Conservation (phyloP, 768 basidiomycete genomes). For the Hebeloma cylindrosporum region DNA sequence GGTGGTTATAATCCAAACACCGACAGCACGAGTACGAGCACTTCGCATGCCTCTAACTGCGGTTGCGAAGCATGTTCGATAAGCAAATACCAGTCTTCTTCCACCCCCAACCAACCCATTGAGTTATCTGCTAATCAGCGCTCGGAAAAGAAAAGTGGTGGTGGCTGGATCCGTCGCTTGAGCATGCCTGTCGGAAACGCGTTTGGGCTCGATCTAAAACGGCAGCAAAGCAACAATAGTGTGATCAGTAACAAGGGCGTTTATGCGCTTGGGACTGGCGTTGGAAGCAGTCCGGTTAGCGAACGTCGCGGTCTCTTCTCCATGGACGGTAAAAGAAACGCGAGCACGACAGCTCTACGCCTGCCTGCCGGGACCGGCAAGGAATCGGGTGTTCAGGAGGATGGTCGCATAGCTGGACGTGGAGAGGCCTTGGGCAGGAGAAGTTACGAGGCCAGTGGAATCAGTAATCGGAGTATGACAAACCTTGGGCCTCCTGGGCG, state of each 20-base stretch:
- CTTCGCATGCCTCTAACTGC: conserved; percentile 60
- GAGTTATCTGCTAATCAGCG: conserved; percentile 34
- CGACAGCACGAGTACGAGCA: conserved; percentile 19
- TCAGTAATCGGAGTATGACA: conserved; percentile 52
- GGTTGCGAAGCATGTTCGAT: conserved; percentile 67
- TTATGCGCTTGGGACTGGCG: conserved; percentile 29
- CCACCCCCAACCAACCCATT: conserved; percentile 27
- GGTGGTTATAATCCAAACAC: conserved; percentile 13
- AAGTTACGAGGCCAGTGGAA: conserved; percentile 42
- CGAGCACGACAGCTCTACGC: conserved; percentile 42
- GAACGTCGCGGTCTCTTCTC: conserved; percentile 35
- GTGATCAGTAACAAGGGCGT: conserved; percentile 15
- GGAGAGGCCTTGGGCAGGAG: conserved; percentile 39
- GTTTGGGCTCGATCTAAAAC: conserved; percentile 59
- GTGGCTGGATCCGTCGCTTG: conserved; percentile 73
- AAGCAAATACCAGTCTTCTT: conserved; percentile 47
- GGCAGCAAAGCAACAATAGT: conserved; percentile 31
- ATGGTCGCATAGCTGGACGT: conserved; percentile 47
- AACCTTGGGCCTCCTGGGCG: conserved; percentile 43
- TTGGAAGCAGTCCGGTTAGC: conserved; percentile 23
- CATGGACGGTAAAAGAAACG: conserved; percentile 51
- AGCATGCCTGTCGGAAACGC: conserved; percentile 71
- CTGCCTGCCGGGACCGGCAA: conserved; percentile 14
- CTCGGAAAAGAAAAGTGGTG: conserved; percentile 48
- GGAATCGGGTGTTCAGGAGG: conserved; percentile 38